Conservation (phyloP, 2,329 filamentous ascomycete species). For the Diplodia scrobiculata region DNA sequence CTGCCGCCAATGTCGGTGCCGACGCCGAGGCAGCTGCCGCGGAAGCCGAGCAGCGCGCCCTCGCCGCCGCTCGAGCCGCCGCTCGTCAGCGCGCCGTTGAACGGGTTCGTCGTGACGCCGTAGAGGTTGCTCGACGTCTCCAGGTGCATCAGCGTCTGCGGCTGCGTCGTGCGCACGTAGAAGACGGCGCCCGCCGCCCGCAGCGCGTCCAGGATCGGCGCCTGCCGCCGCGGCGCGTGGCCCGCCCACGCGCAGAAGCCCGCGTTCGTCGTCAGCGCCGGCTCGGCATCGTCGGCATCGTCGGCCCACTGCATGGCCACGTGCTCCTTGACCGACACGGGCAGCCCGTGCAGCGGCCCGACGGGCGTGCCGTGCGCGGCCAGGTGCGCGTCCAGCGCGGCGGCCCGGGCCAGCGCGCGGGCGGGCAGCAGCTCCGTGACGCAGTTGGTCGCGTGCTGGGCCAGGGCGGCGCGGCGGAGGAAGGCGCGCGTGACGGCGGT, state of each 20-base stretch:
- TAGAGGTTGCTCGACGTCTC: slow-evolving; percentile 51
- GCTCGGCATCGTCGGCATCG: too few species aligned
- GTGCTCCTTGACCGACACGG: slow-evolving; percentile 56
- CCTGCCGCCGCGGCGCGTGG: slow-evolving; percentile 29
- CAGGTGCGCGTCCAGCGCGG: slow-evolving; percentile 39
- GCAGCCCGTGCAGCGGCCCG: slow-evolving; percentile 54
- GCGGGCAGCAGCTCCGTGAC: slow-evolving; percentile 47
- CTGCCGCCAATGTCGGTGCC: slow-evolving; percentile 36
- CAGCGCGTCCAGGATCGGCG: slow-evolving; percentile 34
- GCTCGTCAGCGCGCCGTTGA: slow-evolving; percentile 53
- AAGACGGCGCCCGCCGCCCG: slow-evolving; percentile 53
- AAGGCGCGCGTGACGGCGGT: slow-evolving; percentile 57
- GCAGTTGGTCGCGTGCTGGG: slow-evolving; percentile 59
- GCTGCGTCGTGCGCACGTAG: slow-evolving; percentile 58
- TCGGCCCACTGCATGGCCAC: slow-evolving; percentile 51
- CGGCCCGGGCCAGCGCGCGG: slow-evolving; percentile 42
- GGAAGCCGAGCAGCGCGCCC: slow-evolving; percentile 56
- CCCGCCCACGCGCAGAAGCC: slow-evolving; percentile 53
- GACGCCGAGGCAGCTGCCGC: slow-evolving; percentile 57
- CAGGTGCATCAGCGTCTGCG: slow-evolving; percentile 58
- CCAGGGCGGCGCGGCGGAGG: slow-evolving; percentile 56
- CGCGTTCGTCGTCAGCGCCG: slow-evolving; percentile 49
- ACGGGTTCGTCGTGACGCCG: slow-evolving; percentile 51
- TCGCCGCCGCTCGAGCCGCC: slow-evolving; percentile 62
- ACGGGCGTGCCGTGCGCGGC: slow-evolving; percentile 40